Conservation (phyloP, 2,329 filamentous ascomycete species). For the Xylaria sp. region DNA sequence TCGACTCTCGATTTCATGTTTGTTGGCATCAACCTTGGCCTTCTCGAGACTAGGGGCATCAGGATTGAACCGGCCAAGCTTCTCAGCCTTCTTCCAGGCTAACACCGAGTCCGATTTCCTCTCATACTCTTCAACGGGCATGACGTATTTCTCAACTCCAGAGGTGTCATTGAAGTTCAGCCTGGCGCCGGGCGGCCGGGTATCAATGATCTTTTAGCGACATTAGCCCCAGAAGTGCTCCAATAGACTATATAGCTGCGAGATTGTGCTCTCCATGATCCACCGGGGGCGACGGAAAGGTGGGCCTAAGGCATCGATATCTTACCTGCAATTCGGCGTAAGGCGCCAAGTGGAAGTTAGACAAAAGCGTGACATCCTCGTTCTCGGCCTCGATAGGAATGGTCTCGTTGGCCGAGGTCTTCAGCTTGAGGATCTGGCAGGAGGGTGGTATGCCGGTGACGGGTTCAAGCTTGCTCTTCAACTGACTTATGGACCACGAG, state of each 20-base stretch:
- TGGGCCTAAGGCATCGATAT: conserved; percentile 45
- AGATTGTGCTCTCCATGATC: conserved; percentile 24
- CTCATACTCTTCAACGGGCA: conserved; percentile 89
- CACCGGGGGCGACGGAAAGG: not conserved
- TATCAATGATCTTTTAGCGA: conserved; percentile 78
- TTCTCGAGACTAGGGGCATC: conserved; percentile 78
- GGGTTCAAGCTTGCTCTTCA: conserved; percentile 89
- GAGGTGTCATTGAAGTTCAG: conserved; percentile 85
- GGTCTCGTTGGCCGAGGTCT: conserved; percentile 68
- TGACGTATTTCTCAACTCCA: conserved; percentile 86
- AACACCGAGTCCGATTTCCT: conserved; percentile 87
- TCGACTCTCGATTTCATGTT: conserved; percentile 75
- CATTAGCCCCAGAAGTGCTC: conserved; percentile 41
- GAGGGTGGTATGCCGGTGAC: conserved; percentile 90
- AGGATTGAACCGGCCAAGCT: conserved; percentile 96
- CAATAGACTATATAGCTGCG: not conserved
- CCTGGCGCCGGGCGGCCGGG: conserved; percentile 77
- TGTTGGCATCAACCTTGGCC: conserved; percentile 74
- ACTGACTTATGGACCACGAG: conserved; percentile 85
- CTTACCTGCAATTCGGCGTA: conserved; percentile 86
- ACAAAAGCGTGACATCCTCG: conserved; percentile 76
- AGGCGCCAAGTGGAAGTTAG: conserved; percentile 72
- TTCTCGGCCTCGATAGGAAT: conserved; percentile 75
- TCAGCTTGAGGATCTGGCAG: conserved; percentile 80
- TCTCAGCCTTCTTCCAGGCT: conserved; percentile 94